Conservation (phyloP, 306 rosid species). For the Cicer pinnatifidum region DNA sequence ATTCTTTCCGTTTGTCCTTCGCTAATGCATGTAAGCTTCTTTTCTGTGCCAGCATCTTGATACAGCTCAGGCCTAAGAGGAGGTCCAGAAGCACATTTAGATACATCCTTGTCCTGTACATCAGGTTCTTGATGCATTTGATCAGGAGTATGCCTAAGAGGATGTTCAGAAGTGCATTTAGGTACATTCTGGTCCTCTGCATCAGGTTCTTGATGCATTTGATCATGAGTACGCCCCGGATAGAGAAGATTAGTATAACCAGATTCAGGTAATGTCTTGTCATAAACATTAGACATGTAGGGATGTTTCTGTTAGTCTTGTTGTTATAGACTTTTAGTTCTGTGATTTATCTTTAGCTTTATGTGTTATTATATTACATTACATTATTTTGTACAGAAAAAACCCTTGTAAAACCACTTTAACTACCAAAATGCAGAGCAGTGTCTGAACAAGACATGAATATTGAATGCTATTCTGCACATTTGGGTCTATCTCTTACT, state of each 20-base stretch:
- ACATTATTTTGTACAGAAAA: constrained; percentile 17
- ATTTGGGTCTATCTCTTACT: constrained; percentile 24
- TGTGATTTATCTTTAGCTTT: constrained; percentile 22
- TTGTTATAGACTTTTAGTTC: neutral
- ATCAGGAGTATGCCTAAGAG: constrained; percentile 40
- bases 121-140: constrained; percentile 44
- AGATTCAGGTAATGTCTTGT: constrained; percentile 45
- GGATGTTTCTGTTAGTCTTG: constrained; percentile 1
- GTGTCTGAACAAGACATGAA: constrained; percentile 15
- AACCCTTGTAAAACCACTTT: constrained; percentile 23
- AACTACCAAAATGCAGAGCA: constrained; percentile 22
- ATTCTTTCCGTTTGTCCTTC: constrained; percentile 51
- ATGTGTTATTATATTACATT: constrained; percentile 1
- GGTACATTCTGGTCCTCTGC: constrained; percentile 45
- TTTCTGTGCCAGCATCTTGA: constrained; percentile 51
- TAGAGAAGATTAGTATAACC: constrained; percentile 43
- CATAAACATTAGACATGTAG: constrained; percentile 25
- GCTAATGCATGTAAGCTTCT: constrained; percentile 40
- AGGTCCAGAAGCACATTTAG: constrained; percentile 40
- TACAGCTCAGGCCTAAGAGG: constrained; percentile 46
- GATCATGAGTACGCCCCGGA: constrained; percentile 39
- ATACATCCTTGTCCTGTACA: constrained; percentile 42
- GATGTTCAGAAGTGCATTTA: constrained; percentile 32
- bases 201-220: constrained; percentile 45
- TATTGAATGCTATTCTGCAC: constrained; percentile 20